phyloP scores from a whole-genome alignment of 768 basidiomycete species.

The Pulveroboletus sp. region DNA sequence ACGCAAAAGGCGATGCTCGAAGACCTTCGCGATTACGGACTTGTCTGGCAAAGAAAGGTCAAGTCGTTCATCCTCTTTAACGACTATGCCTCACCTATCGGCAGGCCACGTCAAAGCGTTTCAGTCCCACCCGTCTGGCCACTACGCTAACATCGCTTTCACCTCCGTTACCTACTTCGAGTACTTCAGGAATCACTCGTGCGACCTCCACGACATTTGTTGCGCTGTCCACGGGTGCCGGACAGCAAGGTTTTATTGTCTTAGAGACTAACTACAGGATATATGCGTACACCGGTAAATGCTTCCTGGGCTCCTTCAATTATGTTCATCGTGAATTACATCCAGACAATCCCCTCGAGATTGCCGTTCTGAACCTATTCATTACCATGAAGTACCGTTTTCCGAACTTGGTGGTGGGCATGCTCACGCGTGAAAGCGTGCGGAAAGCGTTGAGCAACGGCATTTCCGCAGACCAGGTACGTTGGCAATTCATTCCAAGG shows the following conservation, averaged over 20 bases:
- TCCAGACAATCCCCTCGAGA: slow-evolving; percentile 91
- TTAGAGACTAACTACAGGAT: slow-evolving; percentile 98
- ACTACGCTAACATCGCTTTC: slow-evolving; percentile 92
- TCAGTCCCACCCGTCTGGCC: slow-evolving; percentile 91
- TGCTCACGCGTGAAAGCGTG: slow-evolving; percentile 92
- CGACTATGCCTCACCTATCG: slow-evolving; percentile 9
- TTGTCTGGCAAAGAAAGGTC: slow-evolving; percentile 84
- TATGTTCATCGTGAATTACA: slow-evolving; percentile 19
- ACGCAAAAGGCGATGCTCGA: slow-evolving; percentile 85
- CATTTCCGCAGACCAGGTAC: slow-evolving; percentile 92
- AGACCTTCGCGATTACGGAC: slow-evolving; percentile 91
- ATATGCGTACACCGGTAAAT: slow-evolving; percentile 91
- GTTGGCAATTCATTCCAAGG: slow-evolving; percentile 24
- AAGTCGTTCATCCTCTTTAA: slow-evolving; percentile 22
- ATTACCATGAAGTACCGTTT: slow-evolving; percentile 91
- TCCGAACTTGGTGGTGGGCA: slow-evolving; percentile 94
- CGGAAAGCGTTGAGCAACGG: slow-evolving; percentile 91
- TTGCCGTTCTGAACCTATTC: slow-evolving; percentile 92
- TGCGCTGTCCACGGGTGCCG: slow-evolving; percentile 45
- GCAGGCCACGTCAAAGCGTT: slow-evolving; percentile 71
- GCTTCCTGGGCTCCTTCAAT: slow-evolving; percentile 11
- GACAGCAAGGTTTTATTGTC: slow-evolving; percentile 87
- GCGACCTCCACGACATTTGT: slow-evolving; percentile 17
- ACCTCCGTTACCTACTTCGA: slow-evolving; percentile 66
- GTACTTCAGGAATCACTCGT: slow-evolving; percentile 19